Evolutionary conservation across 108 stramenopile species (phyloP).

Genomic region (Schizochytrium sp.): DNA sequence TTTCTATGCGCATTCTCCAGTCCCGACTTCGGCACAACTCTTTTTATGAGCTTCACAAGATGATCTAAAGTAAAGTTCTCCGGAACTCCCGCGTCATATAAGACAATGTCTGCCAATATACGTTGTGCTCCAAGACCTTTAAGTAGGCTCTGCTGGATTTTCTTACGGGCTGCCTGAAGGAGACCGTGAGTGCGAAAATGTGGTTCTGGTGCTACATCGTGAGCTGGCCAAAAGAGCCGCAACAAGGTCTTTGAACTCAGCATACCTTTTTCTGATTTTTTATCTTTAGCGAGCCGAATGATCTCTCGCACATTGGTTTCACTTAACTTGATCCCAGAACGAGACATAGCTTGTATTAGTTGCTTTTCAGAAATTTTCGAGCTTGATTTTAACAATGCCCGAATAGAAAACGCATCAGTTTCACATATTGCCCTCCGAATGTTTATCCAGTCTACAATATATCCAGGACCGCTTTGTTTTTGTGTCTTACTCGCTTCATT

Average conservation of each 20-base stretch:
- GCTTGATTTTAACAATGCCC: too few species aligned
- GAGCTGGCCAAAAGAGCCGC: neutral
- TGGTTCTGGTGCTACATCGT: neutral
- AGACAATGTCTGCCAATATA: neutral
- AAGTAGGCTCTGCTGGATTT: neutral
- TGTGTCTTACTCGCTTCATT: too few species aligned
- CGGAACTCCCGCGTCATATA: neutral
- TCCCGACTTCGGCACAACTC: neutral
- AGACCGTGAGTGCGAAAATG: neutral
- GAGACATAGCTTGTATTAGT: too few species aligned
- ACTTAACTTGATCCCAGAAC: too few species aligned
- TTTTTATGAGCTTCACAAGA: slow-evolving; percentile 7
- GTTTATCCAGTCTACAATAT: too few species aligned
- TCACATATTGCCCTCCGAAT: too few species aligned
- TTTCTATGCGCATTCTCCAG: neutral
- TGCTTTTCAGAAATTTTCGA: too few species aligned
- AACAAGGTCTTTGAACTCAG: neutral
- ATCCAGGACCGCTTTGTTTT: too few species aligned
- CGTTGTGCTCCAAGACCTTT: slow-evolving; percentile 5
- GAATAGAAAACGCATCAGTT: too few species aligned
- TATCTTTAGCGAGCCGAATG: too few species aligned
- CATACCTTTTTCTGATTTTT: neutral
- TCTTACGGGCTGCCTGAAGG: neutral
- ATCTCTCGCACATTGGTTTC: too few species aligned
- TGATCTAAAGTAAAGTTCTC: slow-evolving; percentile 17